phyloP scores from a whole-genome alignment of 2,329 filamentous ascomycete genomes.

The Acrocalymma vagum region DNA sequence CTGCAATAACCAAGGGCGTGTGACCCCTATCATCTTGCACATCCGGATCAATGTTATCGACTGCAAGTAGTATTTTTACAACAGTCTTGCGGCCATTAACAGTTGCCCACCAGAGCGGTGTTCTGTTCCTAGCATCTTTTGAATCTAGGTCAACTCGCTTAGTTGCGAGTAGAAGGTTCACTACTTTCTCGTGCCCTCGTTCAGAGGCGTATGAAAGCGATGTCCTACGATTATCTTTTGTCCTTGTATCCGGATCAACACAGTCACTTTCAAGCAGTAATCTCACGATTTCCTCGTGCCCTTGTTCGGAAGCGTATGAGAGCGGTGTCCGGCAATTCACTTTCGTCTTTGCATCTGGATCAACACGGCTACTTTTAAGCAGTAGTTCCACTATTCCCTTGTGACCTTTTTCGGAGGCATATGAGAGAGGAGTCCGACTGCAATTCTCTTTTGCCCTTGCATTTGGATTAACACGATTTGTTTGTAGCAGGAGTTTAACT shows the following conservation, averaged over 20 bases:
- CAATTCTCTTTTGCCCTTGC: conserved; percentile 1
- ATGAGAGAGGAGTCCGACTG: conserved; percentile 4
- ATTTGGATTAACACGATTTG: neutral
- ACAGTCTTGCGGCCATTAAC: neutral
- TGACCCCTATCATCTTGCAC: conserved; percentile 1
- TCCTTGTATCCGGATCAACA: conserved; percentile 4
- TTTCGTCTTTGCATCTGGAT: conserved; percentile 17
- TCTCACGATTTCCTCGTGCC: neutral
- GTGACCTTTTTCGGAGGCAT: conserved; percentile 1
- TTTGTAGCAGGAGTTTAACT: neutral
- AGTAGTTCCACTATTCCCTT: neutral
- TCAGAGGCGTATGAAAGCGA: conserved; percentile 1
- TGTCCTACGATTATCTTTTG: conserved; percentile 2
- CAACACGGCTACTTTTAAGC: neutral
- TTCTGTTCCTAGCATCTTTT: conserved; percentile 5
- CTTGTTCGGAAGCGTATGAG: neutral
- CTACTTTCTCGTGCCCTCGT: neutral
- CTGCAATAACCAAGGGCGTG: conserved; percentile 4
- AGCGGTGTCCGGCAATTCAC: neutral
- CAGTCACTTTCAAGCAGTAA: neutral
- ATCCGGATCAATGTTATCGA: neutral
- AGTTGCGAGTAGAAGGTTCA: neutral
- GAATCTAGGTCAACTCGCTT: conserved; percentile 17
- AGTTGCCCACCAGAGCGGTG: conserved; percentile 6
- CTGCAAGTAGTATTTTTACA: neutral